Evolutionary conservation across 306 rosid species (phyloP), one percentile per base, ranked within the genome.

Genomic region (Elaeagnus macrophylla): DNA sequence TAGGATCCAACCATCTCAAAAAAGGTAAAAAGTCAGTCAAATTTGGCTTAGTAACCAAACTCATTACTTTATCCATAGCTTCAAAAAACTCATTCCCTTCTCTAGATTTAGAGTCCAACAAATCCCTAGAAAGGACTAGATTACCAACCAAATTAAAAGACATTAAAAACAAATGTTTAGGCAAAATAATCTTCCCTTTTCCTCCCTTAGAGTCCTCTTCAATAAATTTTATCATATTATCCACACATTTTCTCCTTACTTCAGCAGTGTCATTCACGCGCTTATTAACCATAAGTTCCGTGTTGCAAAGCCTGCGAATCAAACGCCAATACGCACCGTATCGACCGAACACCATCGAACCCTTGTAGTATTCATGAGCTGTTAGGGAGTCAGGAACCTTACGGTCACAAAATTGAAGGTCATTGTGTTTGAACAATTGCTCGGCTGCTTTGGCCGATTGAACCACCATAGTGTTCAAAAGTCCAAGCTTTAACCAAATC

Each of bases 241-340:
- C 58, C 0, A 76, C 64, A 46, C 89, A 83, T 43, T 53, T 73
- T 0, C 77, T 43, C 0, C 81, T 73, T 1, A 77, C 8, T 0
- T 18, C 0, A 0, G 73, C 57, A 1, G 67, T 65, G 35, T 74
- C 83, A 65, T 79, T 76, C 11, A 83, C 58, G 53, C 83, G 79
- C 65, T 74, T 83, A 6, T 38, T 9, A 2, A 66, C 77, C 1
- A 83, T 17, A 85, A 83, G 76, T 43, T 79, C 83, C 0, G 68
- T 72, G 1, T 71, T 79, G 37, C 77, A 69, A 0, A 83, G 72
- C 6, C 85, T 75, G 6, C 81, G 65, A 54, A 76, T 61, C 48
- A 76, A 65, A 10, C 83, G 79, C 89, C 85, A 82, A 36, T 76
- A 65, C 8, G 83, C 4, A 12, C 79, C 81, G 46, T 82, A 82